A percentile compares a stretch with the other conserved stretches of the same genome.
Conservation (phyloP, 306 rosid species). For the Cucumis hystrix region DNA sequence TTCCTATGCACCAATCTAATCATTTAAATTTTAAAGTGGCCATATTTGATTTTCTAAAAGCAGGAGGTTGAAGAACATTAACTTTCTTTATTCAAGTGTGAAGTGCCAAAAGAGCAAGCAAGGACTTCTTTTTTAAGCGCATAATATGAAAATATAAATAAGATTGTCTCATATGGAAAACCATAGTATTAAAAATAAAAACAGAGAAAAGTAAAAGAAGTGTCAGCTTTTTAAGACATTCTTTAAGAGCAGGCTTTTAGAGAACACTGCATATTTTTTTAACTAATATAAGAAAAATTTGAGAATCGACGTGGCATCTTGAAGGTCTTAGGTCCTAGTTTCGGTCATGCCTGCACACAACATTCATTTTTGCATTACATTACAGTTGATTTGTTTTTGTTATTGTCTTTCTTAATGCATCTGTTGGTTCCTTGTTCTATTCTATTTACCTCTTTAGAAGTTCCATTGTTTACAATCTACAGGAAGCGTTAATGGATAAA, state of each 20-base stretch:
- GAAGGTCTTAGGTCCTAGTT: not conserved
- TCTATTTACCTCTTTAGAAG: not conserved
- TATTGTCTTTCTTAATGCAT: not conserved
- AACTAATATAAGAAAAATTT: not conserved
- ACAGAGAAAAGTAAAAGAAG: not conserved
- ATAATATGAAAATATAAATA: not conserved
- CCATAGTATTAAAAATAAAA: not conserved
- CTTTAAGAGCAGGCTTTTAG: not conserved
- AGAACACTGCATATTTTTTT: not conserved
- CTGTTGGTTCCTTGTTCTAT: not conserved
- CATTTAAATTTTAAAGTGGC: not conserved
- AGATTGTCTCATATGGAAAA: not conserved
- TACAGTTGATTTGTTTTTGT: no score
- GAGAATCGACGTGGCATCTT: not conserved
- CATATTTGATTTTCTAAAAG: not conserved
- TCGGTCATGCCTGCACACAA: not conserved
- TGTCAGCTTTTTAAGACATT: not conserved
- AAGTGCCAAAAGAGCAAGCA: not conserved
- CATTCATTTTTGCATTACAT: not conserved
- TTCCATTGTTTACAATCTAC: slow-evolving; percentile 10
- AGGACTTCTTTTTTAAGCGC: not conserved
- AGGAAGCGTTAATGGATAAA: slow-evolving; percentile 28
- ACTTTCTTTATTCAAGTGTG: not conserved
- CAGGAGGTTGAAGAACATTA: not conserved
- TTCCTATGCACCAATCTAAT: not conserved